These are phyloP conservation scores for Euphrasia confusa DNA, from an alignment of 257 asterid genomes.

Conservation along the genomic window DNA sequence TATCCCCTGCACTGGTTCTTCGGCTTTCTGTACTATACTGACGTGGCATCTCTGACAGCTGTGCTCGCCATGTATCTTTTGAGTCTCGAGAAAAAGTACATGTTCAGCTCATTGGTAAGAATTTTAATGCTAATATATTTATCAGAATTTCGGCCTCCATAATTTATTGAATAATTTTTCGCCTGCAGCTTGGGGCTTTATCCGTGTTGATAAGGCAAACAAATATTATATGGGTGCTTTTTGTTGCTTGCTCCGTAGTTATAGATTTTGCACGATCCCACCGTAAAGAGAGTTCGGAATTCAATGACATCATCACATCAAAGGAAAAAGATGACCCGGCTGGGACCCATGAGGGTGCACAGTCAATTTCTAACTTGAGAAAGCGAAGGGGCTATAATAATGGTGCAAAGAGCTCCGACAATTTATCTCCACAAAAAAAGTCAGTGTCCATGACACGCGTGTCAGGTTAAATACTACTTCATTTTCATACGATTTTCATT, in stretches of 20 bases:
- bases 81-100: conserved; percentile 61
- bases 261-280: conserved; percentile 45
- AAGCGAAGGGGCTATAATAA: conserved; percentile 45
- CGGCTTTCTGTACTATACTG: conserved; percentile 81
- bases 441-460: conserved; percentile 33
- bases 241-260: conserved; percentile 70
- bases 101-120: conserved; percentile 79
- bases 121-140: not conserved
- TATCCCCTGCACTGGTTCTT: conserved; percentile 99
- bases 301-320: conserved; percentile 33
- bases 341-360: conserved; percentile 27
- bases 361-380: conserved; percentile 52
- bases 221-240: conserved; percentile 83
- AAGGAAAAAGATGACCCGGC: conserved; percentile 34
- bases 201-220: conserved; percentile 91
- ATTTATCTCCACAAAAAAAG: conserved; percentile 24
- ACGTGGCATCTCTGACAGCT: conserved; percentile 83
- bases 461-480: conserved; percentile 44
- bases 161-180: conserved; percentile 26
- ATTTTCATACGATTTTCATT: conserved; percentile 19
- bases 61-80: conserved; percentile 79
- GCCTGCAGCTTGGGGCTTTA: conserved; percentile 66
- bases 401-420: conserved; percentile 23
- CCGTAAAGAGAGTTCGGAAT: conserved; percentile 31
- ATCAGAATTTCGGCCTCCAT: not conserved